These are phyloP conservation scores for Coemansia sp. DNA, from an alignment of 192 early-diverging fungal species.

Conservation along the genomic window DNA sequence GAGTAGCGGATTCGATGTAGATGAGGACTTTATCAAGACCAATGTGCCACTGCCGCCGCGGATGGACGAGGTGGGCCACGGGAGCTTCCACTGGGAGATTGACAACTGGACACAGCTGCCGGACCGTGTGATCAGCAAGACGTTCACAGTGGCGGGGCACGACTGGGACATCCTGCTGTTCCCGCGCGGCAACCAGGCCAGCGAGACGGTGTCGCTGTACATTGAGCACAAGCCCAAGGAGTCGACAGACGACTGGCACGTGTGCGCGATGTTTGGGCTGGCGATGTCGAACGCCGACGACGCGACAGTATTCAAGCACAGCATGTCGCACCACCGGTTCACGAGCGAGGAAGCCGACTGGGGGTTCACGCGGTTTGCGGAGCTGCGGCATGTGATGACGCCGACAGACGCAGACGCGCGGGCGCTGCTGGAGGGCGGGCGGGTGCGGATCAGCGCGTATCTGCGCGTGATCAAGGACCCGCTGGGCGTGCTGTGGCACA, in stretches of 20 bases:
- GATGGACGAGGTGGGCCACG: conserved; percentile 31
- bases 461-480: conserved; percentile 79
- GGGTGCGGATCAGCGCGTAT: conserved; percentile 62
- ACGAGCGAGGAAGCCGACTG: conserved; percentile 80
- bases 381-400: conserved; percentile 49
- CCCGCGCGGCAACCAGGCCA: conserved; percentile 75
- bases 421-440: conserved; percentile 67
- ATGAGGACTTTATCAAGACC: conserved; percentile 27
- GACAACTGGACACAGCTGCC: conserved; percentile 34
- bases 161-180: conserved; percentile 83
- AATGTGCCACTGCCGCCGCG: conserved; percentile 6
- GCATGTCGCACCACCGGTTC: conserved; percentile 77
- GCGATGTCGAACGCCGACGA: conserved; percentile 71
- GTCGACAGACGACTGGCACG: conserved; percentile 61
- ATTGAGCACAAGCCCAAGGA: conserved; percentile 78
- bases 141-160: conserved; percentile 37
- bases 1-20: conserved; percentile 15
- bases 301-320: conserved; percentile 52
- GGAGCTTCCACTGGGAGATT: conserved; percentile 43
- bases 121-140: conserved; percentile 25
- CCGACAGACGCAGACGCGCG: conserved; percentile 36
- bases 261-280: conserved; percentile 78
- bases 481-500: conserved; percentile 93
- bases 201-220: conserved; percentile 75
- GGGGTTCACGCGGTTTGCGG: conserved; percentile 84